Percentiles rank a stretch among this genome's conserved stretches.
Conservation (phyloP, 305 asterid species). For the Stenogyne calaminthoides region DNA sequence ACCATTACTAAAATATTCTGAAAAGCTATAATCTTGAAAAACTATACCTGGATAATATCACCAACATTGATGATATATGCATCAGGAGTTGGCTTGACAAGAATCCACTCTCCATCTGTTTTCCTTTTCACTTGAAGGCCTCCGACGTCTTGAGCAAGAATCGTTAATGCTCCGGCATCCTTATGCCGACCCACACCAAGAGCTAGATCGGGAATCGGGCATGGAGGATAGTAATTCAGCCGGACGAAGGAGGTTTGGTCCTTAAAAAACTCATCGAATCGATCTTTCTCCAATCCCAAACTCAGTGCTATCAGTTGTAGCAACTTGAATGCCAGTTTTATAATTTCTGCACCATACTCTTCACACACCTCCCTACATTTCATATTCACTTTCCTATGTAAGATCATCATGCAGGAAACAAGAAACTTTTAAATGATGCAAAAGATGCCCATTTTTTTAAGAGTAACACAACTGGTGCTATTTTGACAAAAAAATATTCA, state of each 20-base stretch:
- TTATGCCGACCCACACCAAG: constrained; percentile 84
- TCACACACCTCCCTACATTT: constrained; percentile 51
- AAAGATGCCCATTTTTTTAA: too few relatives aligned
- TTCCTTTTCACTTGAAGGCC: constrained; percentile 81
- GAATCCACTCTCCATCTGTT: constrained; percentile 76
- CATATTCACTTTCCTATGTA: not conserved
- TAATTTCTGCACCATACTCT: constrained; percentile 51
- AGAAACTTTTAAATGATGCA: too few relatives aligned
- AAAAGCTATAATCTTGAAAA: not conserved
- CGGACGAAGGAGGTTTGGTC: constrained; percentile 52
- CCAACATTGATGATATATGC: constrained; percentile 65
- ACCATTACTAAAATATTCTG: too few relatives aligned
- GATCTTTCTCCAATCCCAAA: constrained; percentile 55
- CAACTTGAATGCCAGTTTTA: constrained; percentile 48
- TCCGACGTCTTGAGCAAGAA: constrained; percentile 78
- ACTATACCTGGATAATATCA: constrained; percentile 46
- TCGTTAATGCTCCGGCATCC: constrained; percentile 69
- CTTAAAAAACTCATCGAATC: constrained; percentile 53
- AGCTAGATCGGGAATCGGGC: constrained; percentile 66
- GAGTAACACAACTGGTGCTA: too few relatives aligned
- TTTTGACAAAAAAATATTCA: too few relatives aligned
- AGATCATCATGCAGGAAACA: not conserved
- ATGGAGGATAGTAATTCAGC: constrained; percentile 73
- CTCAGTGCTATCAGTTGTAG: constrained; percentile 62
- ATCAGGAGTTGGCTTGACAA: constrained; percentile 63